Conservation (phyloP, 177 flowering plant species). For the Vitis hybrid region DNA sequence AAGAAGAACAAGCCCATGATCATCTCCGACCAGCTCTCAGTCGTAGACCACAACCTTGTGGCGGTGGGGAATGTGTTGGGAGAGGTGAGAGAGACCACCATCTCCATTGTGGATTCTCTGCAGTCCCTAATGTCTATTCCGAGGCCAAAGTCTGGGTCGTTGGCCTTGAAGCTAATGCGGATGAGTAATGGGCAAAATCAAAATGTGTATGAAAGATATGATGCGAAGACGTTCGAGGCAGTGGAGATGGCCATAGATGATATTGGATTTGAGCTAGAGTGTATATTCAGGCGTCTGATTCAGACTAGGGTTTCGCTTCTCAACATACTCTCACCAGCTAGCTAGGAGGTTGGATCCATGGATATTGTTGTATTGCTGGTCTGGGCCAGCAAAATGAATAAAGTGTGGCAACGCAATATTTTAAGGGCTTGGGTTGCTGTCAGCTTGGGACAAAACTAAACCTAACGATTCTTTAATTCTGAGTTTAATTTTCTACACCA, state of each 20-base stretch:
- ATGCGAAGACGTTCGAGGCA: slow-evolving; percentile 21
- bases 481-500: no score
- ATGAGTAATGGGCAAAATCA: slow-evolving; percentile 9
- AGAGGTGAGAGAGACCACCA: slow-evolving; percentile 41
- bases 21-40: slow-evolving; percentile 5
- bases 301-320: slow-evolving; percentile 47
- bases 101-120: slow-evolving; percentile 43
- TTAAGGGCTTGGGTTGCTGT: no score
- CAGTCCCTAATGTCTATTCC: slow-evolving; percentile 44
- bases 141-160: slow-evolving; percentile 22
- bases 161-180: slow-evolving; percentile 29
- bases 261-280: slow-evolving; percentile 37
- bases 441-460: no score
- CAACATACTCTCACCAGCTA: slow-evolving; percentile 37
- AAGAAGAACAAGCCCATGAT: slow-evolving; percentile 17
- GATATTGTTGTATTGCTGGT: neutral
- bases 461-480: no score
- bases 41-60: slow-evolving; percentile 26
- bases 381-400: no score
- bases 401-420: no score
- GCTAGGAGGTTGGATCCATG: neutral
- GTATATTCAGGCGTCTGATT: slow-evolving; percentile 45
- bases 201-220: slow-evolving; percentile 24
- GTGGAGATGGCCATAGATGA: slow-evolving; percentile 42
- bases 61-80: slow-evolving; percentile 42